Percentiles rank a stretch among this genome's conserved stretches.
phyloP scores from a whole-genome alignment of 768 basidiomycete genomes.

The Lanmaoa rubissima region DNA sequence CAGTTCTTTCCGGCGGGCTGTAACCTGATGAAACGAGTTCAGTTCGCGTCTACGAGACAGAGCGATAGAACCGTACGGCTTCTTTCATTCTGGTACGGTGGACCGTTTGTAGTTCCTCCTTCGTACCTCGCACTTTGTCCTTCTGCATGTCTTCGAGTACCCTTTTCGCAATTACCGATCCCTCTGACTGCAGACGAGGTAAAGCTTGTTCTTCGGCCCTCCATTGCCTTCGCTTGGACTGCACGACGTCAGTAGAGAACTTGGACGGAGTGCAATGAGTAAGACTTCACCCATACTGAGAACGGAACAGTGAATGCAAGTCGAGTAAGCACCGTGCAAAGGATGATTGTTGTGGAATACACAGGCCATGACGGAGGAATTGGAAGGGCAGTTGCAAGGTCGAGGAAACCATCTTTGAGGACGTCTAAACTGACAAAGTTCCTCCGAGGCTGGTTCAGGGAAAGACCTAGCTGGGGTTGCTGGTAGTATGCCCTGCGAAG shows the following conservation, averaged over 20 bases:
- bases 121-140: constrained; percentile 53
- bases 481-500: constrained; percentile 8
- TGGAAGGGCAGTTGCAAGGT: constrained; percentile 74
- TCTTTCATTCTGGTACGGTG: constrained; percentile 48
- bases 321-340: constrained; percentile 62
- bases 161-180: constrained; percentile 36
- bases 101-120: constrained; percentile 46
- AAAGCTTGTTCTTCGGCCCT: constrained; percentile 59
- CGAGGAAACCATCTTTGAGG: constrained; percentile 66
- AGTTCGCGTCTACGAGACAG: neutral
- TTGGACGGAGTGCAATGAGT: neutral
- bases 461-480: constrained; percentile 2
- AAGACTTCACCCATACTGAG: constrained; percentile 63
- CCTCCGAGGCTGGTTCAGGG: constrained; percentile 13
- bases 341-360: constrained; percentile 74
- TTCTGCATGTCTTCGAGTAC: constrained; percentile 50
- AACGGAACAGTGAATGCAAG: constrained; percentile 61
- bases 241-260: constrained; percentile 14
- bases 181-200: constrained; percentile 53
- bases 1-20: constrained; percentile 55
- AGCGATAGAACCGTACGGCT: constrained; percentile 37
- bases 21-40: constrained; percentile 40
- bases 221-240: constrained; percentile 64
- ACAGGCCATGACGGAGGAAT: constrained; percentile 64
- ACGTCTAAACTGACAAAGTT: constrained; percentile 26